Base-by-base conservation (phyloP, 2,329 filamentous ascomycete genomes). In the Pseudogymnoascus destructans region DNA sequence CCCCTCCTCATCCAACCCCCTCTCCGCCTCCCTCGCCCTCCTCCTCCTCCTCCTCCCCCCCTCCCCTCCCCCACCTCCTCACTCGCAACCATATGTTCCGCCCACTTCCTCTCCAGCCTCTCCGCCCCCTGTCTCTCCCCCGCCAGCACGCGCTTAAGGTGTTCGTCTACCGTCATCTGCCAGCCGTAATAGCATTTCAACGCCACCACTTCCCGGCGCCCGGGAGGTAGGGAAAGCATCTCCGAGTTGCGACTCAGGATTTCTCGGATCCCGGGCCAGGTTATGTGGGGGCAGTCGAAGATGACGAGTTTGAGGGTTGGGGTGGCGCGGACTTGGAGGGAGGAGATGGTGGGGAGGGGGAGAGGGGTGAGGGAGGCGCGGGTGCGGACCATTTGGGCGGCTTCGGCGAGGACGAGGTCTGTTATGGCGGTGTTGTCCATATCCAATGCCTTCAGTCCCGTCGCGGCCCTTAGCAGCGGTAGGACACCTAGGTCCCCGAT, bases 141-240 rank as follows among this genome's bases (percentile, higher is more conserved):
- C 3, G 81, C 77, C 57, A 95, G 71, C 0, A 96, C 88, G 3
- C 91, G 82, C 73, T 91, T 92, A 57, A 84, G 90, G 71, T 97
- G 92, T 70, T 96, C 90, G 64, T 96, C 87, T 3, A 96, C 90
- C 0, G 90, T 96, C 73, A 89, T 88, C 72, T 97, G 92, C 81
- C 89, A 96, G 40, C 87, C 89, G 70, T 95, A 95, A 74, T 92
- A 97, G 71, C 90, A 95, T 71, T 95, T 96, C 42, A 97, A 78
- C 5, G 83, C 77, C 60, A 97, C 89, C 59, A 95, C 81, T 68
- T 95, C 85, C 0, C 82, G 80, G 3, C 36, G 8, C 0, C 9
- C 9, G 4, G 36, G 36, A 0, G 89, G 87, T 65, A 85, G 91
- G 1, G 66, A 65, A 1, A 61, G 59, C 46, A 88, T 77, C 66